These are phyloP conservation scores for Teunomyces pallodes DNA, from an alignment of 805 yeast genomes.

Conservation along the genomic window DNA sequence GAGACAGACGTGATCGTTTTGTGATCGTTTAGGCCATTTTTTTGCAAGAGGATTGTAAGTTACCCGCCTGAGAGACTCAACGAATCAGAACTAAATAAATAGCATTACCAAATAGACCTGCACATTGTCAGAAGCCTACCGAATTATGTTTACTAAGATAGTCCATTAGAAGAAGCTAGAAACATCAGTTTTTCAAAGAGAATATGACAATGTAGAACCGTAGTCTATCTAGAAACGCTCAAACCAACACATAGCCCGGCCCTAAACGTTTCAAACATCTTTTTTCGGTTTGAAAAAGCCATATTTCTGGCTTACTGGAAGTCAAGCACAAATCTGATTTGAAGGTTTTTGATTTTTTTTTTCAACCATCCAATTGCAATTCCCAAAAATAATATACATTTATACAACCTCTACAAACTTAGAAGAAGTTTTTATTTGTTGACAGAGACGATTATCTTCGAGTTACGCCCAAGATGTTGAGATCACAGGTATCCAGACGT, in stretches of 20 bases:
- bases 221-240: not conserved
- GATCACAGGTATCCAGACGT: conserved; percentile 9
- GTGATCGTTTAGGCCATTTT: not conserved
- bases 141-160: not conserved
- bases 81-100: conserved; percentile 1
- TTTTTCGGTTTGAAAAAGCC: not conserved
- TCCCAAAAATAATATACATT: conserved; percentile 4
- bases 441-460: conserved; percentile 3
- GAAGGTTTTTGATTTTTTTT: conserved; percentile 2
- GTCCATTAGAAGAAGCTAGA: not conserved
- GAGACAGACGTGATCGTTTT: too few relatives aligned
- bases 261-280: not conserved
- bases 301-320: not conserved
- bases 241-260: not conserved
- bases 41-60: not conserved
- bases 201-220: not conserved
- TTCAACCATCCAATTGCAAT: conserved; percentile 4
- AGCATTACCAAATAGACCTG: conserved; percentile 1
- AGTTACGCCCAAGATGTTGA: conserved; percentile 3
- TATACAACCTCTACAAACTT: conserved; percentile 3
- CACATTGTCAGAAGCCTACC: not conserved
- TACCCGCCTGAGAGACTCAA: not conserved
- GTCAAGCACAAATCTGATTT: conserved; percentile 1
- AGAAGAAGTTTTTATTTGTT: conserved; percentile 3
- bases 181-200: not conserved